Base-by-base conservation (phyloP, 1,139 yeast genomes). In the Petasospora rhodanensis region DNA sequence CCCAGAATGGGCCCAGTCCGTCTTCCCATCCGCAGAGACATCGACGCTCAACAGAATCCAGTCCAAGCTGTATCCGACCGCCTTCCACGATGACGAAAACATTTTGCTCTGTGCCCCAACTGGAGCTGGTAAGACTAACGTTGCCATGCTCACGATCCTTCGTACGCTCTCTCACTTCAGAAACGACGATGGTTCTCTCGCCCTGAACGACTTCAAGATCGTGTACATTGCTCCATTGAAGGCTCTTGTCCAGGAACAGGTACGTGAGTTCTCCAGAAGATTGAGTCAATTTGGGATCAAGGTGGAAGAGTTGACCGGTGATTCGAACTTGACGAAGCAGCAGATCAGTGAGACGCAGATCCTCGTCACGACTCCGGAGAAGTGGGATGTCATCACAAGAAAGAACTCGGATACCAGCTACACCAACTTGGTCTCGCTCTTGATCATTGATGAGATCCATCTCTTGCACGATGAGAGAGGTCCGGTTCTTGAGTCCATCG, bases 41-140 rank as follows among this genome's bases (percentile, higher is more conserved):
- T 52, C 70, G 3, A 63, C 79, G 2, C 70, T 93, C 45, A 93
- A 93, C 54, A 64, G 84, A 30, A 76, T 91, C 15, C 99, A 93
- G 58, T 83, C 95, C 2, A 75, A 73, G 44, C 87, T 89, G 0
- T 86, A 63, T 46, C 93, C 95, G 2, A 58, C 64, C 22, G 96
- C 95, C 0, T 85, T 89, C 48, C 57, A 70, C 8, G 60, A 73
- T 1, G 93, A 84, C 50, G 72, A 72, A 13, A 91, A 89, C 47
- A 55, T 91, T 30, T 63, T 91, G 14, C 64, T 91, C 46, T 89
- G 97, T 70, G 97, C 98, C 1, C 98, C 98, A 4, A 91, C 98
- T 0, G 98, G 98, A 61, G 96, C 96, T 4, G 98, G 98, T 63
- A 91, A 91, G 56, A 91, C 98, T 11, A 91, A 91, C 56, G 95